A percentile compares a stretch with the other conserved stretches of the same genome.
Conservation (phyloP, 2,329 filamentous ascomycete genomes). For the Xylaria digitata region DNA sequence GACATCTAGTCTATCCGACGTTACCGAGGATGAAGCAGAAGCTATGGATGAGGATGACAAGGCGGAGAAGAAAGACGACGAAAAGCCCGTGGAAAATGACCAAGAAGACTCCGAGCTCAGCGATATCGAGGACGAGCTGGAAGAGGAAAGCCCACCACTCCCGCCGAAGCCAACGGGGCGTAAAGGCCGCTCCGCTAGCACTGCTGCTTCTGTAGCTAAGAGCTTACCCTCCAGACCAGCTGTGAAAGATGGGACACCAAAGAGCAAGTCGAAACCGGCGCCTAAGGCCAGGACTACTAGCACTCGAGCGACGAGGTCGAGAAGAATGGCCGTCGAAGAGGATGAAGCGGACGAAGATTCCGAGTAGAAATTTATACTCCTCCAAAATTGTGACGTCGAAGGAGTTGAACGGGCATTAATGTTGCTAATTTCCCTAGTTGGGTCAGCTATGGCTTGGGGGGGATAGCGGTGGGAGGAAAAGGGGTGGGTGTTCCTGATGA, state of each 20-base stretch:
- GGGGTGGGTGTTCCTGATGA: conserved; percentile 24
- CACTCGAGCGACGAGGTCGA: conserved; percentile 47
- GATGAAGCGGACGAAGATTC: conserved; percentile 39
- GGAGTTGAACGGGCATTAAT: not conserved
- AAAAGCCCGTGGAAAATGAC: conserved; percentile 25
- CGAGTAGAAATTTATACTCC: conserved; percentile 21
- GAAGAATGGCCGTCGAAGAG: conserved; percentile 40
- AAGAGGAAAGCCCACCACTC: conserved; percentile 39
- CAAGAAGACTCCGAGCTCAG: conserved; percentile 41
- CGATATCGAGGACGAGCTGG: conserved; percentile 38
- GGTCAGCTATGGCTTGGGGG: not conserved
- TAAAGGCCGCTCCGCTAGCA: conserved; percentile 41
- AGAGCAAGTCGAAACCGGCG: conserved; percentile 41
- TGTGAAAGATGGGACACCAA: conserved; percentile 41
- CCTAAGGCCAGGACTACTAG: conserved; percentile 40
- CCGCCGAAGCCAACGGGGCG: conserved; percentile 45
- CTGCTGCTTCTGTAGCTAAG: conserved; percentile 41
- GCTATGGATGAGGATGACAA: conserved; percentile 41
- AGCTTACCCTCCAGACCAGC: conserved; percentile 45
- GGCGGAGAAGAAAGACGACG: conserved; percentile 37
- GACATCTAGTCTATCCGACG: conserved; percentile 30
- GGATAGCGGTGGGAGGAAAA: not conserved
- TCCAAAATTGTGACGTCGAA: not conserved
- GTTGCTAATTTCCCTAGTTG: not conserved
- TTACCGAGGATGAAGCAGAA: conserved; percentile 40